Percentiles rank a stretch among this genome's conserved stretches.
phyloP scores from a whole-genome alignment of 768 basidiomycete genomes.

The Auriscalpium vulgare region DNA sequence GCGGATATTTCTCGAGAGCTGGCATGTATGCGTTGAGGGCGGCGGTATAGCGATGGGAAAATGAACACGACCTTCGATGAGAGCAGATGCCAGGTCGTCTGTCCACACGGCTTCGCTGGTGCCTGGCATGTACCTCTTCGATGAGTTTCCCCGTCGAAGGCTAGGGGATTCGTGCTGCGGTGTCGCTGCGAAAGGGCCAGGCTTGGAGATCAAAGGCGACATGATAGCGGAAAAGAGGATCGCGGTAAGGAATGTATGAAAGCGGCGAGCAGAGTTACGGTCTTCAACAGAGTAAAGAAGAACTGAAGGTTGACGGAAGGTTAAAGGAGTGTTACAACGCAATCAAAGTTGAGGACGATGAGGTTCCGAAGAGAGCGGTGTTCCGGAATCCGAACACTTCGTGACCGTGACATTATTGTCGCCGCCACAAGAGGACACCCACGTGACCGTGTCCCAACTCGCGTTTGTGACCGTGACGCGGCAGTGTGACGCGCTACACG shows the following conservation, averaged over 20 bases:
- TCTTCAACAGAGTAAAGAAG: no score
- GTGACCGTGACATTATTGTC: not conserved
- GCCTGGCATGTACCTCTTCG: conserved; percentile 13
- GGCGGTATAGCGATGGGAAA: not conserved
- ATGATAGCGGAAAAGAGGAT: no score
- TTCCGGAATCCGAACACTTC: no score
- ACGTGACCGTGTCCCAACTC: conserved; percentile 5
- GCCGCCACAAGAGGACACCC: not conserved
- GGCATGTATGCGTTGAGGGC: not conserved
- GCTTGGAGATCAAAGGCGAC: not conserved
- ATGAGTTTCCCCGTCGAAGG: conserved; percentile 12
- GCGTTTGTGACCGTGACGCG: not conserved
- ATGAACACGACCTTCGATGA: conserved; percentile 12
- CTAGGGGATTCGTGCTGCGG: not conserved
- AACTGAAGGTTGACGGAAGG: no score
- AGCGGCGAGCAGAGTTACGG: no score
- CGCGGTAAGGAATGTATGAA: no score
- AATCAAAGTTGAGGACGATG: no score
- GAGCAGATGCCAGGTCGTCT: conserved; percentile 12
- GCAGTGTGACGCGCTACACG: no score
- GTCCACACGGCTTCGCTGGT: conserved; percentile 15
- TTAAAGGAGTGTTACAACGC: no score
- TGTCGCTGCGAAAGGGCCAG: conserved; percentile 1
- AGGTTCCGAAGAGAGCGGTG: no score
- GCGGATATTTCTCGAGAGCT: conserved; percentile 15